phyloP scores from a whole-genome alignment of 345 rosid species.

The Nephelium lappaceum region DNA sequence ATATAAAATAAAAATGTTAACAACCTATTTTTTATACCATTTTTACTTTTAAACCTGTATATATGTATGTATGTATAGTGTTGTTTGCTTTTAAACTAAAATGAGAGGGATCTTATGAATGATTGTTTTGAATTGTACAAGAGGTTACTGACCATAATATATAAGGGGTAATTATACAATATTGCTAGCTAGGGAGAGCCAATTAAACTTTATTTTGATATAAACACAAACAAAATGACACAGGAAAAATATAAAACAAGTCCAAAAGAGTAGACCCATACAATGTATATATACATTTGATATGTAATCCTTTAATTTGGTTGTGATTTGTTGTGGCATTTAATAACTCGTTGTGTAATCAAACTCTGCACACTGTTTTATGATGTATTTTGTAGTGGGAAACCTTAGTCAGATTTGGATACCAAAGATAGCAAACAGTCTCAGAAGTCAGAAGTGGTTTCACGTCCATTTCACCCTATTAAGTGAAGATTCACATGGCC shows the following conservation, averaged over 20 bases:
- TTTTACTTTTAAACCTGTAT: too few relatives aligned
- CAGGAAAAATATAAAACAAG: neutral
- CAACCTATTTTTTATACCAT: too few relatives aligned
- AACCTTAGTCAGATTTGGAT: neutral
- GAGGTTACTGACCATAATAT: neutral
- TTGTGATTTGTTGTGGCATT: neutral
- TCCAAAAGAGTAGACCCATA: neutral
- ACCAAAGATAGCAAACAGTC: slow-evolving; percentile 6
- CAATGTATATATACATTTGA: neutral
- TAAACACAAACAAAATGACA: neutral
- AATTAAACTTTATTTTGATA: neutral
- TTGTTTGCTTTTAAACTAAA: too few relatives aligned
- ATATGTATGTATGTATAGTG: too few relatives aligned
- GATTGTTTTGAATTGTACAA: neutral
- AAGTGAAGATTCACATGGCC: slow-evolving; percentile 18
- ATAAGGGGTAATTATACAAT: neutral
- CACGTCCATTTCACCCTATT: slow-evolving; percentile 25
- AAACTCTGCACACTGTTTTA: neutral
- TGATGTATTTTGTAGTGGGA: too few relatives aligned
- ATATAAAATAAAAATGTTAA: too few relatives aligned
- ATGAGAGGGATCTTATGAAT: too few relatives aligned
- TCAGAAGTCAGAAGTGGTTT: slow-evolving; percentile 15
- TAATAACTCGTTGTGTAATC: neutral
- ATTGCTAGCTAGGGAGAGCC: neutral
- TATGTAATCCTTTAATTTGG: neutral